Conservation (phyloP, 352 stramenopile genomes). For the Plasmopara halstedii region DNA sequence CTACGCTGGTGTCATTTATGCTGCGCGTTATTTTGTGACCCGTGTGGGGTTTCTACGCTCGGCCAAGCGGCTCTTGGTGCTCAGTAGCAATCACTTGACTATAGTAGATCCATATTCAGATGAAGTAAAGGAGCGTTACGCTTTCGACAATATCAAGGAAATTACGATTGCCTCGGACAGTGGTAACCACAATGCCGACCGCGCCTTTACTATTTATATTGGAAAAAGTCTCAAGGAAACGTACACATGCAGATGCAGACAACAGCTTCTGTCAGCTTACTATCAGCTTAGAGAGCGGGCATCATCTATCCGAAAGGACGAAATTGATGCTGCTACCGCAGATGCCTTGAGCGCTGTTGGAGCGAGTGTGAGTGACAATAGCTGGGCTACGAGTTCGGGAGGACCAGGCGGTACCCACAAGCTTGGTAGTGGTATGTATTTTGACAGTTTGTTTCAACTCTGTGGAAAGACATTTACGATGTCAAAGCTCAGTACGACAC, state of each 20-base stretch:
- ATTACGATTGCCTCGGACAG: conserved; percentile 71
- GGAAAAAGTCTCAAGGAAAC: conserved; percentile 83
- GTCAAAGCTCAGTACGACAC: conserved; percentile 78
- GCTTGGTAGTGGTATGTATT: conserved; percentile 70
- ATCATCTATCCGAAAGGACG: conserved; percentile 62
- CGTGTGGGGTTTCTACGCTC: conserved; percentile 74
- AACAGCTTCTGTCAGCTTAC: conserved; percentile 81
- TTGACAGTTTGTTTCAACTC: conserved; percentile 81
- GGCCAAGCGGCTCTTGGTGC: conserved; percentile 68
- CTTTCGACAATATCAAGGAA: conserved; percentile 85
- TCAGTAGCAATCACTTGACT: conserved; percentile 74
- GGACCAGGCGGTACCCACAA: conserved; percentile 14
- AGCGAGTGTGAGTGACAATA: conserved; percentile 31
- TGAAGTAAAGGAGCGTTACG: conserved; percentile 80
- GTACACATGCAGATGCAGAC: conserved; percentile 75
- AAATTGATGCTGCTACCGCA: conserved; percentile 38
- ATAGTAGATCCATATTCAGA: conserved; percentile 81
- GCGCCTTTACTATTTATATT: conserved; percentile 77
- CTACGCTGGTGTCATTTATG: conserved; percentile 81
- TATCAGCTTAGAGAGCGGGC: conserved; percentile 77
- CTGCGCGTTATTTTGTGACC: conserved; percentile 80
- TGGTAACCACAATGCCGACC: conserved; percentile 57
- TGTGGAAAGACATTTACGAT: conserved; percentile 82
- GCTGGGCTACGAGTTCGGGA: conserved; percentile 15
- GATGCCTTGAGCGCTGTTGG: conserved; percentile 35